These are phyloP conservation scores for Alternaria sp. DNA, from an alignment of 2,329 filamentous ascomycete genomes.

Conservation along the genomic window DNA sequence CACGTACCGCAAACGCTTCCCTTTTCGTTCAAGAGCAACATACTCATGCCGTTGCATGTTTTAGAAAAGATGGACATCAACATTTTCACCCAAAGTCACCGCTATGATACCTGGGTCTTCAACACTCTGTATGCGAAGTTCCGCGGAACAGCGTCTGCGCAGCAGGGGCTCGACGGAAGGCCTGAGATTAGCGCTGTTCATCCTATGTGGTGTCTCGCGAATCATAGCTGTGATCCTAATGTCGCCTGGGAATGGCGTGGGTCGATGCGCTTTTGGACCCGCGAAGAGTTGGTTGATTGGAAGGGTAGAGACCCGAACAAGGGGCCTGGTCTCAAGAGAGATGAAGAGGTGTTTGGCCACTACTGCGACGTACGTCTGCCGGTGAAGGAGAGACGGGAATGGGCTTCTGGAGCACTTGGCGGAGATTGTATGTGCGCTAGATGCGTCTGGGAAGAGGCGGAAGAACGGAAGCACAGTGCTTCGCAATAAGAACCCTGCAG, in stretches of 20 bases:
- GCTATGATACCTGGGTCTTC: conserved; percentile 80
- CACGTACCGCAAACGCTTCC: conserved; percentile 66
- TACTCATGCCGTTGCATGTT: conserved; percentile 76
- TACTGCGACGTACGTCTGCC: conserved; percentile 86
- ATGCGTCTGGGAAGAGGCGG: conserved; percentile 72
- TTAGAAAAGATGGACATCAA: conserved; percentile 86
- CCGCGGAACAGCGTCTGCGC: conserved; percentile 84
- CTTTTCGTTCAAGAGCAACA: conserved; percentile 78
- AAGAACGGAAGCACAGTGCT: conserved; percentile 2
- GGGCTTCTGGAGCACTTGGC: conserved; percentile 85
- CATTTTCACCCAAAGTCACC: conserved; percentile 64
- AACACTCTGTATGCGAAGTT: conserved; percentile 95
- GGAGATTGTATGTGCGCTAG: conserved; percentile 87
- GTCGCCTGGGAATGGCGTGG: conserved; percentile 94
- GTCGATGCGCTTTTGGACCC: conserved; percentile 72
- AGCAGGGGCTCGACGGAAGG: conserved; percentile 72
- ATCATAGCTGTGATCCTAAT: conserved; percentile 95
- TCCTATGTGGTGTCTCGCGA: conserved; percentile 94
- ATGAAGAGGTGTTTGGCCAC: conserved; percentile 89
- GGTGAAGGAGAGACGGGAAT: conserved; percentile 83
- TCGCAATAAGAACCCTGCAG: not conserved
- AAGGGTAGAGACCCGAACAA: conserved; percentile 38
- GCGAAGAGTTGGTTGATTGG: conserved; percentile 64
- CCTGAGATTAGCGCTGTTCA: conserved; percentile 94
- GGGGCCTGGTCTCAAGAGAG: conserved; percentile 70